Percentiles rank a stretch among this genome's conserved stretches.
These are phyloP conservation scores for Rubia peregrina DNA, from an alignment of 305 asterid species.

Conservation along the genomic window DNA sequence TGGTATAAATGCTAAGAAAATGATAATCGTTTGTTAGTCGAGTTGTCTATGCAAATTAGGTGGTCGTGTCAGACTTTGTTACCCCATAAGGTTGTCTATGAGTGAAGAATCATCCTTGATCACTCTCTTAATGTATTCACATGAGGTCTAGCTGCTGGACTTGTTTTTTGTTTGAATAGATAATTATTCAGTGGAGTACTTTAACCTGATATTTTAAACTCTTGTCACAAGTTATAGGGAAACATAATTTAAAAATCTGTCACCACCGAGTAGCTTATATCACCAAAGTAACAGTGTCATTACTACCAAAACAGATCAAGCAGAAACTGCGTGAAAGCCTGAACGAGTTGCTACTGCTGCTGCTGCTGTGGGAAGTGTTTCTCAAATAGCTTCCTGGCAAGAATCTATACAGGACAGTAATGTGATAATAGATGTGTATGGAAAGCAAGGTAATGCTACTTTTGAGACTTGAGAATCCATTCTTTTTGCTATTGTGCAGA, in stretches of 20 bases:
- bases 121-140: no score
- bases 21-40: neutral
- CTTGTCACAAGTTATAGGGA: no score
- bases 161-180: no score
- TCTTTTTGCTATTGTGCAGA: neutral
- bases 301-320: neutral
- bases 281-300: neutral
- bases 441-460: slow-evolving; percentile 5
- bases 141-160: no score
- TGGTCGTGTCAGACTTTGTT: neutral
- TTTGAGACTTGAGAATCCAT: neutral
- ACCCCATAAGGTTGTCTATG: neutral
- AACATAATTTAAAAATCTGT: no score
- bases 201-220: no score
- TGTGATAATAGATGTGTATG: neutral
- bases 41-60: no score
- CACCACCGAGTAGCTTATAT: neutral
- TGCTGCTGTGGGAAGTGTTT: neutral
- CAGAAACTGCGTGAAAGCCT: neutral
- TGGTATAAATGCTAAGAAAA: neutral
- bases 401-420: neutral
- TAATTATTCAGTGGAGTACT: no score
- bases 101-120: no score
- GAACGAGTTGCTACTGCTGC: slow-evolving; percentile 1
- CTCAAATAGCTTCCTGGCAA: neutral